Evolutionary conservation across 140 eudicot genomes (phyloP), one percentile per base, ranked within the genome.

Genomic region (Senecio squalidus): DNA sequence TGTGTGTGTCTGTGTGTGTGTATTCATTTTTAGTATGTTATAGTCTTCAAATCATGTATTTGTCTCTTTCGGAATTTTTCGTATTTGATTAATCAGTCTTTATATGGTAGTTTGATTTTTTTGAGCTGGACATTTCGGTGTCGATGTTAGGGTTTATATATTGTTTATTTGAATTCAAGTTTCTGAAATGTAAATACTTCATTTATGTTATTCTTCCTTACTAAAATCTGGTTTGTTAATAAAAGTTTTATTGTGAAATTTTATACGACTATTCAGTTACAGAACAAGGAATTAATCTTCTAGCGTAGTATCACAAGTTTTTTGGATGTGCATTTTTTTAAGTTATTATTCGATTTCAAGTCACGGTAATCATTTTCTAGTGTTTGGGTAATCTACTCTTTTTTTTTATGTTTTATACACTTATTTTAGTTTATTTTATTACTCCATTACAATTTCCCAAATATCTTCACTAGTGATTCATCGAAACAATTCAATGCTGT

Each of bases 81-180:
- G 3, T 30, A 30, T 30, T 30, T 30, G 7, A 7, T 30, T 30
- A 30, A 30, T 30, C 7, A 30, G 68, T 26, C 45, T 60, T 41
- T 69, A 21, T 23, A 49, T 60, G 75, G 49, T 69, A 69, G 69
- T 45, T 29, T 59, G 21, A 20, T 70, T 70, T 51, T 55, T 21
- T 56, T 56, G 45, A 55, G 16, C 44, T 31, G 29, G 13, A 30
- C 5, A 31, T 58, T n/a, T 39, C 36, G 3, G 4, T 39, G 24
- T 8, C 28, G 52, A 60, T 58, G 27, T 8, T 47, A 43, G 73
- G 31, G 36, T 30, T 30, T 3, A 30, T 30, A 64, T 13, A 20
- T n/a, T 23, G 40, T 27, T 66, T 25, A 24, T 1, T 63, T 62
- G 47, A 3, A 15, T 13, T 30, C 57, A 45, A 62, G 9, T 13